Conservation (phyloP, 75 land plant species). For the Larix kaempferi region DNA sequence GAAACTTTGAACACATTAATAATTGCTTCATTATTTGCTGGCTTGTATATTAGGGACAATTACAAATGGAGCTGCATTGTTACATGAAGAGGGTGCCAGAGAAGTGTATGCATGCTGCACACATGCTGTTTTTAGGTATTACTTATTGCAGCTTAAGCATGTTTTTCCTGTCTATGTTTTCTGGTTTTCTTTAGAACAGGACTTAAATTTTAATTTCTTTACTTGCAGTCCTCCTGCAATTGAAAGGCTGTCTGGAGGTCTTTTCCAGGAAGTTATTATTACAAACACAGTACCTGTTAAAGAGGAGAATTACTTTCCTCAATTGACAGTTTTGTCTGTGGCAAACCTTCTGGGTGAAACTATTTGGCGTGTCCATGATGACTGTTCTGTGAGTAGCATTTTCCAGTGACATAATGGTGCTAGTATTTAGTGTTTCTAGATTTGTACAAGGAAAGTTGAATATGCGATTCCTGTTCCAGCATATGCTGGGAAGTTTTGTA, state of each 20-base stretch:
- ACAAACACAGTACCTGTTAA: conserved; percentile 89
- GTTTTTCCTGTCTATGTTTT: neutral
- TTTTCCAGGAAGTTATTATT: conserved; percentile 94
- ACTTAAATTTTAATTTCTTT: conserved; percentile 5
- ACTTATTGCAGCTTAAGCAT: neutral
- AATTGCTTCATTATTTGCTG: neutral
- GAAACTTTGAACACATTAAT: neutral
- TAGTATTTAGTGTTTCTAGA: neutral
- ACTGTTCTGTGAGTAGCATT: conserved; percentile 88
- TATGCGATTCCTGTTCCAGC: neutral
- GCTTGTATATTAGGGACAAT: conserved; percentile 61
- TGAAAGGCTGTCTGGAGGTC: conserved; percentile 90
- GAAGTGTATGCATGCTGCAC: conserved; percentile 98
- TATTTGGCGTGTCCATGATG: conserved; percentile 97
- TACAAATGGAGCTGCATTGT: conserved; percentile 84
- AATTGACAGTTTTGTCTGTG: conserved; percentile 90
- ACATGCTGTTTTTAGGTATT: conserved; percentile 67
- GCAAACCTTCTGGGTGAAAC: conserved; percentile 95
- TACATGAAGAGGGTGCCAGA: conserved; percentile 91
- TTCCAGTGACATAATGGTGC: conserved; percentile 29
- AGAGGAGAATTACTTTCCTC: conserved; percentile 84
- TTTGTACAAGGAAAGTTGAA: neutral
- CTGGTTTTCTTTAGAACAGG: neutral
- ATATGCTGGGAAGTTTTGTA: conserved; percentile 7
- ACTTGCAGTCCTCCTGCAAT: conserved; percentile 87